phyloP scores from a whole-genome alignment of 345 rosid species.

The Eucalyptus erythrocorys region DNA sequence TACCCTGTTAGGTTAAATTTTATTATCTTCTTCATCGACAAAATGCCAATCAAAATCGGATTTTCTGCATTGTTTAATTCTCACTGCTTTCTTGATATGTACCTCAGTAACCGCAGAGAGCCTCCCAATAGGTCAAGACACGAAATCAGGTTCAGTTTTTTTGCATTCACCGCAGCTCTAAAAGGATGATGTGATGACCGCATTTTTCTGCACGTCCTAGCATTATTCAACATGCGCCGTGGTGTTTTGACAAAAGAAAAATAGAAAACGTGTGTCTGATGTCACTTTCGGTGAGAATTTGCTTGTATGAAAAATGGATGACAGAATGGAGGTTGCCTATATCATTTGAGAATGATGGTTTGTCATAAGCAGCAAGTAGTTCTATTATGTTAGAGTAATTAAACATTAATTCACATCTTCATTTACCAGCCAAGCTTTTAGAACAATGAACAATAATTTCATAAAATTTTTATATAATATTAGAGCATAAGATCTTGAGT shows the following conservation, averaged over 20 bases:
- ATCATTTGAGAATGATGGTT: background rate
- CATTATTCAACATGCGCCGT: background rate
- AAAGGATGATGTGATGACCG: background rate
- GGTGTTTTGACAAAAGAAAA: background rate
- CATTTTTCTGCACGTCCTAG: background rate
- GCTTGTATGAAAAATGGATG: background rate
- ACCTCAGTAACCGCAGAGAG: background rate
- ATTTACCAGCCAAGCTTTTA: rapidly evolving
- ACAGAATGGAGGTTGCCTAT: background rate
- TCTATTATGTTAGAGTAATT: no score
- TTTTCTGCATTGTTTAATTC: background rate
- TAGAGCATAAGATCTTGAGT: rapidly evolving
- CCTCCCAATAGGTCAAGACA: background rate
- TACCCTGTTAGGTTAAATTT: no score
- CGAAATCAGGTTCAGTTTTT: background rate
- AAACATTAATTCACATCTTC: no score
- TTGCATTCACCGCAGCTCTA: background rate
- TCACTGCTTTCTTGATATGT: background rate
- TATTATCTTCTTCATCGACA: background rate
- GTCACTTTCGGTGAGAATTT: background rate
- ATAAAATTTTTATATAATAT: rapidly evolving
- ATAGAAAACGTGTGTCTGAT: background rate
- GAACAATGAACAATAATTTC: rapidly evolving
- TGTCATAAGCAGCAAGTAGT: background rate
- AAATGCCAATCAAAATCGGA: background rate